Base-by-base conservation (phyloP, 192 early-diverging fungal genomes). In the Rhizophagus prolifer region DNA sequence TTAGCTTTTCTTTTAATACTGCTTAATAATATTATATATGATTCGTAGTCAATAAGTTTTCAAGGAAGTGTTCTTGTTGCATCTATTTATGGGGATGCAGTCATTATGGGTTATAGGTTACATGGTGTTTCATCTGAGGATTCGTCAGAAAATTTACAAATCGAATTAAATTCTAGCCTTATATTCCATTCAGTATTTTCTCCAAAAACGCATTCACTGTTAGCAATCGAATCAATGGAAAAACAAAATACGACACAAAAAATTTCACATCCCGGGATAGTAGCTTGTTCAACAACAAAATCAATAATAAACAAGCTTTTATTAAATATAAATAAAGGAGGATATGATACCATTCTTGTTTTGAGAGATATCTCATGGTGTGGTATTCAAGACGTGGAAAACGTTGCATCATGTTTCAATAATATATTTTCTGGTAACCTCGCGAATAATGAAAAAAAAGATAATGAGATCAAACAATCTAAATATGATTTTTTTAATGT, bases 321-420 rank as follows among this genome's bases (percentile, higher is more conserved):
- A 62, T 65, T 73, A 64, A 67, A 34, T n/a, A 71, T 28, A 34
- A 58, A 34, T 14, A 75, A 13, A 70, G 59, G 28, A 63, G 71
- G 21, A 75, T 82, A 47, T 79, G 80, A 83, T 60, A 78, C 80
- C 0, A 79, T 88, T 4, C 4, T 89, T 1, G 76, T 80, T n/a
- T 79, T 89, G 6, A 72, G 78, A 36, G 74, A 75, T 3, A 74
- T 89, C 23, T 10, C 72, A 19, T 80, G 71, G 58, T 85, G 79
- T 64, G 89, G 87, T 23, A 81, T 89, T 65, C 26, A 77, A 4
- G 82, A 80, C 0, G 75, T 92, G 41, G 85, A 87, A 61, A 81
- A 82, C 7, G 64, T 81, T 21, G 58, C 86, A 8, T 81, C 46
- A 13, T 31, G 80, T 0, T 88, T 83, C 69, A 90, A 83, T 74